Evolutionary conservation across 2,329 filamentous ascomycete species (phyloP).

Genomic region (Monilinia laxa): DNA sequence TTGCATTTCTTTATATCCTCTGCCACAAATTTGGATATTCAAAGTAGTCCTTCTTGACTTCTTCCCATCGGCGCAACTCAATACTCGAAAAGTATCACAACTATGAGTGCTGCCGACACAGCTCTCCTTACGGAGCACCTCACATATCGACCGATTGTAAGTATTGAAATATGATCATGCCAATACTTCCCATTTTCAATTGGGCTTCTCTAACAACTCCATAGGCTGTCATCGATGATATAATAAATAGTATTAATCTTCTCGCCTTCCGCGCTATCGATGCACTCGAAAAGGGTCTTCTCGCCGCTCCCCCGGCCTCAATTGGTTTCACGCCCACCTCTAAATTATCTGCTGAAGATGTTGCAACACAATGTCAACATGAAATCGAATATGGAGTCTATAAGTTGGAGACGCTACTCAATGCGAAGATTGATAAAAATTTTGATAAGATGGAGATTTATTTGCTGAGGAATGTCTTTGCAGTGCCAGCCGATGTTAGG

Average conservation of each 20-base stretch:
- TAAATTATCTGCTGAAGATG: slow-evolving; percentile 41
- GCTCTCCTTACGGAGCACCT: slow-evolving; percentile 92
- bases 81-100: not conserved
- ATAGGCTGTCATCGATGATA: slow-evolving; percentile 92
- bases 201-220: slow-evolving; percentile 24
- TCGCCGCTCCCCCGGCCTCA: slow-evolving; percentile 67
- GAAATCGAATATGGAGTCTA: slow-evolving; percentile 90
- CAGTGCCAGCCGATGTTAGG: slow-evolving; percentile 67
- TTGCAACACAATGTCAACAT: slow-evolving; percentile 53
- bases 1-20: not conserved
- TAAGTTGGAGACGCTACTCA: slow-evolving; percentile 78
- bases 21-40: not conserved
- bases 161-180: slow-evolving; percentile 40
- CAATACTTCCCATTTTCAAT: not conserved
- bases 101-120: slow-evolving; percentile 43
- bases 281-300: slow-evolving; percentile 79
- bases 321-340: slow-evolving; percentile 71
- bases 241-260: slow-evolving; percentile 95
- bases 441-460: slow-evolving; percentile 90
- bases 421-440: slow-evolving; percentile 77
- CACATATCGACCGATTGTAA: slow-evolving; percentile 85
- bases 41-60: not conserved
- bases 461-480: slow-evolving; percentile 80
- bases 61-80: not conserved
- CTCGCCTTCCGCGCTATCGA: slow-evolving; percentile 87